Conservation (phyloP, 2,329 filamentous ascomycete genomes). For the Didymella keratinophila region DNA sequence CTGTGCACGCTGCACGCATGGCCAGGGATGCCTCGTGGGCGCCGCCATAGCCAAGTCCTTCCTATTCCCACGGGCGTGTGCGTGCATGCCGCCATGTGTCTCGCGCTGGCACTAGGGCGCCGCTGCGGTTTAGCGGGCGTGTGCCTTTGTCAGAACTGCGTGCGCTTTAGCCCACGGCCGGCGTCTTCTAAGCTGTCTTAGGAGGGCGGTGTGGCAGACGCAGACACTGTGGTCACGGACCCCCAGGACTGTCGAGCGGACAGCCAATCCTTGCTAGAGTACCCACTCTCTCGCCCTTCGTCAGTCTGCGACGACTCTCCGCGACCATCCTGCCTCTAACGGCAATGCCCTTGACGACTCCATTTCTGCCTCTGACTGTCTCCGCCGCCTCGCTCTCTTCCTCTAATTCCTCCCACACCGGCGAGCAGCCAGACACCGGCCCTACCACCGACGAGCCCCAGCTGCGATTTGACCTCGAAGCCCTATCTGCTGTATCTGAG, state of each 20-base stretch:
- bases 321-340: constrained; percentile 42
- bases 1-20: constrained; percentile 22
- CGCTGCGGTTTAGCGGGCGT: constrained; percentile 25
- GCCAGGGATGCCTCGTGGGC: constrained; percentile 48
- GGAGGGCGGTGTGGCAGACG: constrained; percentile 42
- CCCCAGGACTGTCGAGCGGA: constrained; percentile 18
- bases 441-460: constrained; percentile 19
- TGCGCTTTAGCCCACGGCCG: constrained; percentile 41
- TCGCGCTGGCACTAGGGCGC: constrained; percentile 33
- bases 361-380: constrained; percentile 39
- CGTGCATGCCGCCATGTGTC: constrained; percentile 43
- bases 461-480: constrained; percentile 19
- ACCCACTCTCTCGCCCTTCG: constrained; percentile 46
- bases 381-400: constrained; percentile 28
- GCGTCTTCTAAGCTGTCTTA: constrained; percentile 37
- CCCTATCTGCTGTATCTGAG: constrained; percentile 8
- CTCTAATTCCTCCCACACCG: constrained; percentile 22
- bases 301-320: constrained; percentile 42
- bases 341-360: constrained; percentile 47
- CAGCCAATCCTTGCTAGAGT: constrained; percentile 45
- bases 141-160: constrained; percentile 42
- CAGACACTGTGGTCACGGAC: constrained; percentile 33
- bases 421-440: constrained; percentile 15
- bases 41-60: constrained; percentile 37
- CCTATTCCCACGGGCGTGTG: constrained; percentile 40